Evolutionary conservation across 768 basidiomycete species (phyloP), one percentile per base, ranked within the genome.

Genomic region (Amanita thiersii): DNA sequence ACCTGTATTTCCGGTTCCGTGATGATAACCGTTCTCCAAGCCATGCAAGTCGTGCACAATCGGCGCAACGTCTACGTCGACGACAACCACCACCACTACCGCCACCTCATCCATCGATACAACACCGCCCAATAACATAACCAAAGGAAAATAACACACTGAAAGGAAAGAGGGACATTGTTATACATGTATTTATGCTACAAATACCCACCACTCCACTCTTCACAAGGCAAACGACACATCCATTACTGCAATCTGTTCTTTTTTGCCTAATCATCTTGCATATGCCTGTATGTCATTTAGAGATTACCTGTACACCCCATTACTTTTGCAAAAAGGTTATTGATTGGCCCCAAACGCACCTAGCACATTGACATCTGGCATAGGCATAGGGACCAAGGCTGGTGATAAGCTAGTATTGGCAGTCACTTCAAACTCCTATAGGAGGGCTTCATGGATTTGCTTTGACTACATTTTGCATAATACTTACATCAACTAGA

Each of bases 1-100:
- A 86, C 46, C 69, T 70, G 37, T 87, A 87, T 60, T 87, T 87
- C 58, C 71, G 75, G 18, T 54, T 55, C 9, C 48, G 52, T 45
- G 52, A 58, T 17, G 50, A 52, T 31, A 48, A n/a, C 11, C 15
- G 18, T 11, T 28, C 34, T 19, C 31, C 42, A 4, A 28, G 25
- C 18, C 35, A 14, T 14, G 11, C 25, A 5, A 26, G 24, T 28
- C 25, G n/a, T 5, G 5, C 38, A 28, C 38, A 26, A 15, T 28
- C 24, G 9, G 15, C 18, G 9, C 40, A 14, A 24, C 34, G 19
- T 3, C 8, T 43, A 12, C 42, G 42, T 3, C 19, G 21, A 19
- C 14, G 42, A 19, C 33, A 15, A 5, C 31, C 40, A 17, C 9
- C 31, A 4, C 14, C 23, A n/a, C n/a, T n/a, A n/a, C n/a, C n/a